Evolutionary conservation across 1,284 basidiomycete genomes (phyloP).

Genomic region (Meira nashicola): DNA sequence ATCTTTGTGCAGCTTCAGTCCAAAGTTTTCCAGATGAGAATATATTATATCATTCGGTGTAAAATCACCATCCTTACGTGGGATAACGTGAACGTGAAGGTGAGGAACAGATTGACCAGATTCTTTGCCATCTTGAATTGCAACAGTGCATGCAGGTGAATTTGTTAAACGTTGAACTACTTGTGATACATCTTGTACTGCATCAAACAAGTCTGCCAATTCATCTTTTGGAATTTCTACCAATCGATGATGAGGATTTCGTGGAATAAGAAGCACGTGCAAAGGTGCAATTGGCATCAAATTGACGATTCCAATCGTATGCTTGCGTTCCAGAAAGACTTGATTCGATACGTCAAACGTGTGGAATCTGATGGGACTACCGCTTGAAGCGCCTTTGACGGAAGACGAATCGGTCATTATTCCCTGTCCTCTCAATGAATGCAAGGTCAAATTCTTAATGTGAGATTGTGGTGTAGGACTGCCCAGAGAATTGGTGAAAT

Average conservation of each 20-base stretch:
- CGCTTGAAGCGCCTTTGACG: background rate
- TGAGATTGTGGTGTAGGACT: background rate
- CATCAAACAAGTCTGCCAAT: slow-evolving; percentile 29
- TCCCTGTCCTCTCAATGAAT: too few species aligned
- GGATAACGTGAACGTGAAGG: slow-evolving; percentile 50
- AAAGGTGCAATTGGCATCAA: slow-evolving; percentile 50
- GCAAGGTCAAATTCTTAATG: too few species aligned
- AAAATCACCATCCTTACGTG: slow-evolving; percentile 42
- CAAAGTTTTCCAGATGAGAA: slow-evolving; percentile 23
- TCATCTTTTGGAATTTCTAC: slow-evolving; percentile 26
- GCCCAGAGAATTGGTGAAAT: too few species aligned
- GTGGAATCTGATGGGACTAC: background rate
- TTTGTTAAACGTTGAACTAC: slow-evolving; percentile 27
- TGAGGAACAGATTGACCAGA: slow-evolving; percentile 45
- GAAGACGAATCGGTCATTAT: background rate
- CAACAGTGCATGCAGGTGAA: slow-evolving; percentile 41
- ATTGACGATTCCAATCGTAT: slow-evolving; percentile 40
- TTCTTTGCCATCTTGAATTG: slow-evolving; percentile 44
- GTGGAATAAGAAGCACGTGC: slow-evolving; percentile 47
- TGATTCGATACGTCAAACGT: slow-evolving; percentile 9
- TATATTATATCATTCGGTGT: slow-evolving; percentile 44
- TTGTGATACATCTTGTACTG: slow-evolving; percentile 19
- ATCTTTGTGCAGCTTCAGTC: background rate
- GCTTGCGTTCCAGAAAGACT: slow-evolving; percentile 2
- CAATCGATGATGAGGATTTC: slow-evolving; percentile 29